These are phyloP conservation scores for Triglochin maritima DNA, from an alignment of 106 monocot genomes.

Conservation along the genomic window DNA sequence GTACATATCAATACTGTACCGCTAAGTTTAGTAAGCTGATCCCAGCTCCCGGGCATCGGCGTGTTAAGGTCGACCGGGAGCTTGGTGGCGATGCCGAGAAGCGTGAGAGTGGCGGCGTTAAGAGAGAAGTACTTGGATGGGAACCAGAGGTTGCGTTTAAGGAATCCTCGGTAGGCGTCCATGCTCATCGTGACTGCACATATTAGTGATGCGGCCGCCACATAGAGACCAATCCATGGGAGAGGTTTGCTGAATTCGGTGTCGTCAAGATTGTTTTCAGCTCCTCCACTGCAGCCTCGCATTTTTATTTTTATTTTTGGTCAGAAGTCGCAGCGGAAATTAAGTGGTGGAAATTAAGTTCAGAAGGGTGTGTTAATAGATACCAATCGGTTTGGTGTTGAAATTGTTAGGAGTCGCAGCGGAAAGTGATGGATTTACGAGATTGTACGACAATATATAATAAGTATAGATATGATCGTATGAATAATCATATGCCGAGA, in stretches of 20 bases:
- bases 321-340: too few relatives aligned
- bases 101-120: background rate
- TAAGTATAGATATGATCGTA: too few relatives aligned
- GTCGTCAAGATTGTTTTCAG: too few relatives aligned
- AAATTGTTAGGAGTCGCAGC: too few relatives aligned
- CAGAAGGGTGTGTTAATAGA: too few relatives aligned
- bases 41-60: background rate
- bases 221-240: background rate
- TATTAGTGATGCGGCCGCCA: background rate
- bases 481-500: too few relatives aligned
- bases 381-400: too few relatives aligned
- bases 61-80: conserved; percentile 18
- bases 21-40: conserved; percentile 21
- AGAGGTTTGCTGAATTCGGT: background rate
- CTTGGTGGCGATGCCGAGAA: conserved; percentile 11
- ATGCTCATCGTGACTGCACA: background rate
- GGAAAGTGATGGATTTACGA: too few relatives aligned
- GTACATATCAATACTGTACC: conserved; percentile 18
- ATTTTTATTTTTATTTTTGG: too few relatives aligned
- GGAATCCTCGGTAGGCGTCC: background rate
- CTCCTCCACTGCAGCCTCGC: too few relatives aligned
- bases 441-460: too few relatives aligned
- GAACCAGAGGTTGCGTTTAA: background rate
- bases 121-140: background rate
- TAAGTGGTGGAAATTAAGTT: too few relatives aligned